These are phyloP conservation scores for Chrysoporthe austroafricana DNA, from an alignment of 2,329 filamentous ascomycete genomes.

Conservation along the genomic window DNA sequence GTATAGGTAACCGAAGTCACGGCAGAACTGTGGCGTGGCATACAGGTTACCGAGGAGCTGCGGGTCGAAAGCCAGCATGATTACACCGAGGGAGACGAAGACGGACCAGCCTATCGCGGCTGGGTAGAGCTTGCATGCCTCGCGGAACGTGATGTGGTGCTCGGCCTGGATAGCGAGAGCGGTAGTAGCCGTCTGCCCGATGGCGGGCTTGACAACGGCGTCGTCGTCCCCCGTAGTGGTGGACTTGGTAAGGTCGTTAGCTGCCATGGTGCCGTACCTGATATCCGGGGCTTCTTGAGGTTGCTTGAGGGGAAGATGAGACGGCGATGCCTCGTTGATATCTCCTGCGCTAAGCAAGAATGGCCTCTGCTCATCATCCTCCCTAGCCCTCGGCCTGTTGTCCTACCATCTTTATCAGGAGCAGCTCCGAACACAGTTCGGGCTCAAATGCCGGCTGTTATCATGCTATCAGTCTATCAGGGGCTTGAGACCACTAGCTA, in stretches of 20 bases:
- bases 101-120: conserved; percentile 57
- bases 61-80: conserved; percentile 67
- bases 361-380: neutral
- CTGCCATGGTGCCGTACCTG: conserved; percentile 15
- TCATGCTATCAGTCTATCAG: neutral
- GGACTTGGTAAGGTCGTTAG: conserved; percentile 15
- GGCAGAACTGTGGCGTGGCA: conserved; percentile 60
- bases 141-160: conserved; percentile 43
- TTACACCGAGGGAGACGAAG: conserved; percentile 62
- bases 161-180: conserved; percentile 43
- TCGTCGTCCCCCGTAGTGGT: conserved; percentile 20
- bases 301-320: neutral
- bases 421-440: neutral
- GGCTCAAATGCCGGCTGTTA: neutral
- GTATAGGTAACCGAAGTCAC: conserved; percentile 58
- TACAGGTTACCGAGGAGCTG: conserved; percentile 68
- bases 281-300: neutral
- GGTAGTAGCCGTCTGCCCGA: conserved; percentile 24
- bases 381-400: neutral
- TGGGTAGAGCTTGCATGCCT: conserved; percentile 49
- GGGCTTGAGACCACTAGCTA: no score
- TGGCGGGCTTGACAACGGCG: conserved; percentile 15
- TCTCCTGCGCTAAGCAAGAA: neutral
- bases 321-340: neutral
- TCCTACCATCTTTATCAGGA: neutral